phyloP scores from a whole-genome alignment of 352 stramenopile species.

The Phytophthora cryptogea region DNA sequence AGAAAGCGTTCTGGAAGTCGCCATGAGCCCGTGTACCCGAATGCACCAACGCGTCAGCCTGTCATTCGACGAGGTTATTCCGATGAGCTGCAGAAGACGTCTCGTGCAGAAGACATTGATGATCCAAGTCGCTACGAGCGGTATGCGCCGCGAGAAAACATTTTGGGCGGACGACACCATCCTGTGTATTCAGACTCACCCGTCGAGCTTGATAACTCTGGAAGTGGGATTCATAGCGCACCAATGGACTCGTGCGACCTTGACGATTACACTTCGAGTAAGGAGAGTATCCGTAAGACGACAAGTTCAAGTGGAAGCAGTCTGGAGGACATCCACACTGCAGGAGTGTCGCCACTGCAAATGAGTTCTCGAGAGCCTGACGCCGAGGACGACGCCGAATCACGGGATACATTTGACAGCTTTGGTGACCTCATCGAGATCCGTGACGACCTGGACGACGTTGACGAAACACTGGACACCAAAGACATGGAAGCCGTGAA shows the following conservation, averaged over 20 bases:
- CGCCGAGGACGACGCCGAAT: slow-evolving; percentile 28
- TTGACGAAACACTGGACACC: slow-evolving; percentile 46
- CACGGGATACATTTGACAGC: slow-evolving; percentile 39
- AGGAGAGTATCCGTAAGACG: slow-evolving; percentile 41
- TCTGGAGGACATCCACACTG: slow-evolving; percentile 19
- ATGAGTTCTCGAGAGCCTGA: slow-evolving; percentile 19
- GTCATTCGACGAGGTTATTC: slow-evolving; percentile 24
- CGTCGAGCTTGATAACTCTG: slow-evolving; percentile 29
- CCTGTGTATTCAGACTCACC: slow-evolving; percentile 17
- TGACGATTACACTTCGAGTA: slow-evolving; percentile 29
- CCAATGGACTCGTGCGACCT: slow-evolving; percentile 28
- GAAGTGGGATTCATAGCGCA: slow-evolving; percentile 4
- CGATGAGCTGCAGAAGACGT: slow-evolving; percentile 9
- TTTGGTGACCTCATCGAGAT: slow-evolving; percentile 38
- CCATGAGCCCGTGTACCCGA: slow-evolving; percentile 12
- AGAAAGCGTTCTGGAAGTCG: slow-evolving; percentile 22
- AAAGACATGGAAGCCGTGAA: slow-evolving; percentile 48
- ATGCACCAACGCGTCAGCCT: slow-evolving; percentile 5
- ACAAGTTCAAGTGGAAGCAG: slow-evolving; percentile 42
- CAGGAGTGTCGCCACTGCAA: slow-evolving; percentile 10
- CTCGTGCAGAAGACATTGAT: slow-evolving; percentile 2
- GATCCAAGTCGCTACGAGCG: slow-evolving; percentile 13
- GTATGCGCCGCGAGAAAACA: slow-evolving; percentile 5
- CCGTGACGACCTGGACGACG: slow-evolving; percentile 37
- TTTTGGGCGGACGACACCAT: neutral